Conservation (phyloP, 805 yeast genomes). For the Candida tammaniensis region DNA sequence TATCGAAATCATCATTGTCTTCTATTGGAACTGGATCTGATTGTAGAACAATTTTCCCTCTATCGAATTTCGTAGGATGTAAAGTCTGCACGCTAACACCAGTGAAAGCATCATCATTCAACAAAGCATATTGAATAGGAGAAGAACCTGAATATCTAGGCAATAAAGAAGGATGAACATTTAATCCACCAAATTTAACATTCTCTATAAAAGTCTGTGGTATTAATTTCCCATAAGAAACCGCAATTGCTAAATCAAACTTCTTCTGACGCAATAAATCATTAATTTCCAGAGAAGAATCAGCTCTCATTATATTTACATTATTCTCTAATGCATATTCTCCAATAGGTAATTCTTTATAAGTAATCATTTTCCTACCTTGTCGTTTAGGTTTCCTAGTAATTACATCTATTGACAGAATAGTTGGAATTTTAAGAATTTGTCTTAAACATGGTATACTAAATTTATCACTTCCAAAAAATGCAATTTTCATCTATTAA, state of each 20-base stretch:
- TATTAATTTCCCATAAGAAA: conserved; percentile 81
- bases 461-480: conserved; percentile 77
- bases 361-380: conserved; percentile 49
- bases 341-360: conserved; percentile 55
- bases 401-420: conserved; percentile 51
- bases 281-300: conserved; percentile 39
- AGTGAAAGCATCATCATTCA: conserved; percentile 58
- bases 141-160: conserved; percentile 87
- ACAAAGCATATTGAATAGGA: conserved; percentile 77
- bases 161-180: conserved; percentile 88
- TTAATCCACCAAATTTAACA: conserved; percentile 66
- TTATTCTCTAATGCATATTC: conserved; percentile 29
- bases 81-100: conserved; percentile 90
- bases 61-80: conserved; percentile 84
- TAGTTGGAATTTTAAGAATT: neutral
- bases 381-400: conserved; percentile 61
- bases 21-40: conserved; percentile 42
- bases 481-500: conserved; percentile 34
- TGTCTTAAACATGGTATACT: conserved; percentile 51
- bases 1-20: conserved; percentile 40
- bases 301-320: conserved; percentile 50
- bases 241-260: conserved; percentile 79
- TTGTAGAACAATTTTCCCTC: conserved; percentile 67
- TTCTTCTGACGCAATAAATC: conserved; percentile 16
- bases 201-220: conserved; percentile 55